These are phyloP conservation scores for Vigna hirtella DNA, from an alignment of 306 rosid genomes.

Conservation along the genomic window DNA sequence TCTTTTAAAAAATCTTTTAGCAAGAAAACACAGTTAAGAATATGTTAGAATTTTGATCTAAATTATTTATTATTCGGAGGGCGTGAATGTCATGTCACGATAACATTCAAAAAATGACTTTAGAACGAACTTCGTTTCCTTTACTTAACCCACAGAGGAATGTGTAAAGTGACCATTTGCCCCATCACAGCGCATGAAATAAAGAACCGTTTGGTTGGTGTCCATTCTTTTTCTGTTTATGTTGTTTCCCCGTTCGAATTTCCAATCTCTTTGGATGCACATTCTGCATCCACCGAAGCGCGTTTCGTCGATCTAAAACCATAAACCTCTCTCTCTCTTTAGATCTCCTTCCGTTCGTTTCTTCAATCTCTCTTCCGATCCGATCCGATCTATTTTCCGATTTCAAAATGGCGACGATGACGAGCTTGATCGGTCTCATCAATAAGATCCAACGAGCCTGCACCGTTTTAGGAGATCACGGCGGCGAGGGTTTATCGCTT, in stretches of 20 bases:
- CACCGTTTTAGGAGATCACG: slow-evolving; percentile 93
- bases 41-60: background rate
- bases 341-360: slow-evolving; percentile 1
- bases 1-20: too few species aligned
- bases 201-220: slow-evolving; percentile 50
- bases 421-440: slow-evolving; percentile 98
- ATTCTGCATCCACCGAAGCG: slow-evolving; percentile 52
- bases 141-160: background rate
- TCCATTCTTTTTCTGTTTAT: slow-evolving; percentile 35
- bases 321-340: background rate
- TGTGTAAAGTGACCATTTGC: slow-evolving; percentile 26
- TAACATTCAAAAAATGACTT: slow-evolving; percentile 31
- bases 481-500: slow-evolving; percentile 97
- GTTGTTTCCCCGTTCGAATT: background rate
- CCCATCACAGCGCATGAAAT: slow-evolving; percentile 8
- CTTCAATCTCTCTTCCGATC: background rate
- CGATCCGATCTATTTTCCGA: slow-evolving; percentile 7
- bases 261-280: slow-evolving; percentile 35
- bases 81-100: slow-evolving; percentile 24
- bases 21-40: background rate
- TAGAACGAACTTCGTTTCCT: slow-evolving; percentile 11
- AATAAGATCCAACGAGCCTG: slow-evolving; percentile 96
- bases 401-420: slow-evolving; percentile 91
- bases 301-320: slow-evolving; percentile 23
- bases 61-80: background rate